phyloP scores from a whole-genome alignment of 306 rosid species.

The Sindora glabra region DNA sequence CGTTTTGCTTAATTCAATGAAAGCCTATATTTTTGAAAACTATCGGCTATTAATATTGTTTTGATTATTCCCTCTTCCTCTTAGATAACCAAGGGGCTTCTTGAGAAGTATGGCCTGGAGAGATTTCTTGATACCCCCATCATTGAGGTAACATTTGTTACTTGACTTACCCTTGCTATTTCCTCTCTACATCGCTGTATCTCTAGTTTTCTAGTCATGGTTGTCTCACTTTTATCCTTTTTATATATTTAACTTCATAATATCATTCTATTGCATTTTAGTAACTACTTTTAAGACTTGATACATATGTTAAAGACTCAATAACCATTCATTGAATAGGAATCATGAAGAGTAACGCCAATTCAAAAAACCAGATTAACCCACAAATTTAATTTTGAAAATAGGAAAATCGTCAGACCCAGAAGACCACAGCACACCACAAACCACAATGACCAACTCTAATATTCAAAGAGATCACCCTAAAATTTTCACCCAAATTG shows the following conservation, averaged over 20 bases:
- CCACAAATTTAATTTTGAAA: not conserved
- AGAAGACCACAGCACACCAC: too few relatives aligned
- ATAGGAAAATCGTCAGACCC: too few relatives aligned
- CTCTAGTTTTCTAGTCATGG: not conserved
- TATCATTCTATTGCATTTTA: not conserved
- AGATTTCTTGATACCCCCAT: conserved; percentile 98
- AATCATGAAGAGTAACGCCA: not conserved
- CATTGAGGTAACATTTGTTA: conserved; percentile 63
- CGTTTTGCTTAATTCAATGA: not conserved
- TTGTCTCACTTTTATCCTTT: not conserved
- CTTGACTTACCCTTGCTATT: not conserved
- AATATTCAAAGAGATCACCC: too few relatives aligned
- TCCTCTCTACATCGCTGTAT: not conserved
- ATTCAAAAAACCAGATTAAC: not conserved
- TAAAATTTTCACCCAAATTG: too few relatives aligned
- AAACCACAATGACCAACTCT: too few relatives aligned
- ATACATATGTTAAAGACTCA: not conserved
- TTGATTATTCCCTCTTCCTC: conserved; percentile 4
- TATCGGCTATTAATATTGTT: not conserved
- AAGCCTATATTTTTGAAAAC: not conserved
- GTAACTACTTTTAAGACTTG: not conserved
- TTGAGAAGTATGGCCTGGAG: conserved; percentile 97
- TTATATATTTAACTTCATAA: not conserved
- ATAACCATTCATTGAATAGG: not conserved
- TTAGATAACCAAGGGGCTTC: conserved; percentile 81